Evolutionary conservation across 768 basidiomycete species (phyloP), one percentile per base, ranked within the genome.

Genomic region (Termitomyces sp.): DNA sequence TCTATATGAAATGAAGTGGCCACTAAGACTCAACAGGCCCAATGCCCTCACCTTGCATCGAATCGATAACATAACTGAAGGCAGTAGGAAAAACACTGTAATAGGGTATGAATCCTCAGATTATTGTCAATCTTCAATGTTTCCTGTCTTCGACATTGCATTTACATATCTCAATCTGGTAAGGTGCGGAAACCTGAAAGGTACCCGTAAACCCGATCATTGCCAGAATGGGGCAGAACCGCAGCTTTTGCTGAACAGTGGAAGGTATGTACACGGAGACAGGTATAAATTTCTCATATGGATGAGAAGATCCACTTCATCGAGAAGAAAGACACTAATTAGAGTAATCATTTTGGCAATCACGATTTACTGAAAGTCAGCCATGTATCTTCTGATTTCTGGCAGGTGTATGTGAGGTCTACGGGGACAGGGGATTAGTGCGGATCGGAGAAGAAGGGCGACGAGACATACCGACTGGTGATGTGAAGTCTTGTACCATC

Each of bases 401-500:
- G 54, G 47, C 59, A 48, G 5, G 51, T 61, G 61, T 68, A 71
- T 12, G 61, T 62, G 39, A 73, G 58, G 49, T 72, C 68, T 72
- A 56, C 10, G 25, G 14, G 25, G 8, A 21, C 12, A 12, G 41
- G 23, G 41, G 34, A 30, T 52, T 52, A 34, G 25, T 23, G 40
- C 16, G 3, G 11, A 19, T 40, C 7, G 17, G 34, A 5, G 6
- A 10, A 23, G 19, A 51, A 21, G 19, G 12, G 40, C n/a, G 21
- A 52, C 4, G 55, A 37, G 30, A 70, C 76, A 19, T 58, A 89
- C 87, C 83, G 52, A 89, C 84, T 1, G 88, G 88, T 23, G 85
- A 88, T 43, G 78, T 85, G 72, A 82, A 89, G 60, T 82, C 80
- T 59, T 82, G 75, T 48, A 88, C 76, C 70, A 86, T 69, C 41